These are phyloP conservation scores for Pseudozyma hubeiensis DNA, from an alignment of 1,284 basidiomycete genomes.

Conservation along the genomic window DNA sequence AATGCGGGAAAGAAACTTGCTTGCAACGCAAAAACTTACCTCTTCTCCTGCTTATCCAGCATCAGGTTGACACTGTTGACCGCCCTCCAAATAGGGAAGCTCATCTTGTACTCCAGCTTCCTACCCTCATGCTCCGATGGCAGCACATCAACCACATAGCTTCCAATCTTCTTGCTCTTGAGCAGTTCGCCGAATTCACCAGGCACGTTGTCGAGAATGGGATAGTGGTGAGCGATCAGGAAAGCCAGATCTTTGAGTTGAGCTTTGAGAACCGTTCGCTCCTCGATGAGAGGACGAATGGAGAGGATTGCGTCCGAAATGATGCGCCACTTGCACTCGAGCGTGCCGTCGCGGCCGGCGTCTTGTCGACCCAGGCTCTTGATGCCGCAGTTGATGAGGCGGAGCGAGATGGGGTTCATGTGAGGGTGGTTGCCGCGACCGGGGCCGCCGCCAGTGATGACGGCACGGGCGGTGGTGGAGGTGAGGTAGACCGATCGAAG, in stretches of 20 bases:
- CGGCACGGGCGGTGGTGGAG: conserved; percentile 79
- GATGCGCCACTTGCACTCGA: conserved; percentile 76
- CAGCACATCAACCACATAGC: conserved; percentile 60
- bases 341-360: conserved; percentile 68
- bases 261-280: conserved; percentile 75
- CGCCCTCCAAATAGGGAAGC: conserved; percentile 65
- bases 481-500: conserved; percentile 89
- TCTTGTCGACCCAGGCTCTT: conserved; percentile 77
- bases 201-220: conserved; percentile 55
- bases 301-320: conserved; percentile 86
- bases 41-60: conserved; percentile 69
- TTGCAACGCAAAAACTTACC: conserved; percentile 30
- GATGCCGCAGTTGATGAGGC: conserved; percentile 90
- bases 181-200: conserved; percentile 50
- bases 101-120: conserved; percentile 52
- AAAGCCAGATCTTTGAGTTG: conserved; percentile 76
- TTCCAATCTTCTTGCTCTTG: conserved; percentile 58
- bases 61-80: conserved; percentile 65
- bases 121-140: conserved; percentile 53
- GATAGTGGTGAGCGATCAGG: conserved; percentile 70
- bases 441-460: conserved; percentile 80
- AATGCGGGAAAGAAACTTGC: conserved; percentile 1
- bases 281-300: conserved; percentile 81
- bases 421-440: conserved; percentile 57
- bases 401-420: conserved; percentile 79